Evolutionary conservation across 768 basidiomycete genomes (phyloP), one percentile per base, ranked within the genome.

Genomic region (Termitomyces sp.): DNA sequence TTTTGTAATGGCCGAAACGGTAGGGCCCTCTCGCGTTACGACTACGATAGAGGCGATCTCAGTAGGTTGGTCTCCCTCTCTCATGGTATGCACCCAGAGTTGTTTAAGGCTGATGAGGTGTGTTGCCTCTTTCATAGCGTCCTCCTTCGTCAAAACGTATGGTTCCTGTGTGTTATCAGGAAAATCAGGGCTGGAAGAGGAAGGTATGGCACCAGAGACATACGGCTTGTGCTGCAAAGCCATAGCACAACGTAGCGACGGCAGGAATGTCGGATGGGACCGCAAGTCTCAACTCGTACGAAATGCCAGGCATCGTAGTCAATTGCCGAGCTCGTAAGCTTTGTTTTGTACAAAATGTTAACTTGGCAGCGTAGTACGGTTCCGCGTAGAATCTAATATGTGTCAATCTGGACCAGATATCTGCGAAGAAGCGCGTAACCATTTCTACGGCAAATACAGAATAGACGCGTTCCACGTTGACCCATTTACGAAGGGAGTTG

Each of bases 1-100:
- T 67, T 91, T 91, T 40, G 86, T 87, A 43, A 92, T 82, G 0
- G 85, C 82, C 1, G 84, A 81, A 34, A 86, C 77, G 3, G 65
- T 72, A 0, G 73, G 71, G 24, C 76, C 82, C 57, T 82, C 81
- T 12, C 90, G 74, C 10, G 88, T 88, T 26, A 57, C 60, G 5
- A 56, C 60, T 4, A 60, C 58, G 14, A 60, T 58, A 16, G 60
- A 61, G 9, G 56, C 57, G 42, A 60, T 50, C 7, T 55, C 56
- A 16, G 56, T n/a, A 32, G 44, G 33, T 22, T n/a, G n/a, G 6
- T 56, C 50, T 48, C 50, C 46, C 4, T 24, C 26, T 36, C 48
- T 18, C 0, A 57, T 53, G 13, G 47, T 55, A 46, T 57, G 59
- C 3, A 57, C 55, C 59, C 62, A 57, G 14, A 60, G 37, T 46